These are phyloP conservation scores for Globisporangium cystogenes DNA, from an alignment of 352 stramenopile genomes.

Conservation along the genomic window DNA sequence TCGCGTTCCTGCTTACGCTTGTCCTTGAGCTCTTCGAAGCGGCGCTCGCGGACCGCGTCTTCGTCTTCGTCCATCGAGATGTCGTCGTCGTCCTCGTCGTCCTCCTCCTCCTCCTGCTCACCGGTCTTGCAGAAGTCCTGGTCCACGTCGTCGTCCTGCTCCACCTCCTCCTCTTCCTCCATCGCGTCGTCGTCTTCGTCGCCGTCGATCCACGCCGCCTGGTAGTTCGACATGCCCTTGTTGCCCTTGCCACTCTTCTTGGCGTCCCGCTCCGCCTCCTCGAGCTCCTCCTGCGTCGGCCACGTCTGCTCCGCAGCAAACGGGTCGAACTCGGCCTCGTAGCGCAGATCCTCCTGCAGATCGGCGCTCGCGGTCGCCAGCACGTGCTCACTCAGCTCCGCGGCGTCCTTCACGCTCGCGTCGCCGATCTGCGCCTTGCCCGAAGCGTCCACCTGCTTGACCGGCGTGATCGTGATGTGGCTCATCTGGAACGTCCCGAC, in stretches of 20 bases:
- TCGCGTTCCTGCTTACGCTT: conserved; percentile 88
- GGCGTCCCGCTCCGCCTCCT: conserved; percentile 65
- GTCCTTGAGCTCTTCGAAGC: conserved; percentile 48
- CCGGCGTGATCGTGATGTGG: conserved; percentile 48
- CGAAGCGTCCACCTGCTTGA: conserved; percentile 34
- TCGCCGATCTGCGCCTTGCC: conserved; percentile 32
- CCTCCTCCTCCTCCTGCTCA: conserved; percentile 49
- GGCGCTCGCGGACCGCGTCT: conserved; percentile 26
- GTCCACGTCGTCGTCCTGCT: conserved; percentile 56
- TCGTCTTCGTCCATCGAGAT: conserved; percentile 74
- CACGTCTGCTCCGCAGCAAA: conserved; percentile 98
- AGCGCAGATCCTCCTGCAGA: conserved; percentile 78
- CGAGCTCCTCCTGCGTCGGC: conserved; percentile 94
- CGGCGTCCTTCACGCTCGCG: conserved; percentile 19
- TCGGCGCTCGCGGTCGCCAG: conserved; percentile 59
- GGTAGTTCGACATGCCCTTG: conserved; percentile 90
- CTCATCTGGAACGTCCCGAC: conserved; percentile 92
- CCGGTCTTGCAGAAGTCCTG: conserved; percentile 77
- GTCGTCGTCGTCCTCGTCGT: conserved; percentile 70
- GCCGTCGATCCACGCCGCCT: conserved; percentile 91
- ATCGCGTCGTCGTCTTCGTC: conserved; percentile 57
- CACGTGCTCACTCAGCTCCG: conserved; percentile 21
- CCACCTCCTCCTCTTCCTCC: conserved; percentile 26
- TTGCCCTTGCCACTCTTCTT: conserved; percentile 42
- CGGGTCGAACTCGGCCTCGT: conserved; percentile 89